These are phyloP conservation scores for Saraca asoca DNA, from an alignment of 331 rosid species.

Conservation along the genomic window DNA sequence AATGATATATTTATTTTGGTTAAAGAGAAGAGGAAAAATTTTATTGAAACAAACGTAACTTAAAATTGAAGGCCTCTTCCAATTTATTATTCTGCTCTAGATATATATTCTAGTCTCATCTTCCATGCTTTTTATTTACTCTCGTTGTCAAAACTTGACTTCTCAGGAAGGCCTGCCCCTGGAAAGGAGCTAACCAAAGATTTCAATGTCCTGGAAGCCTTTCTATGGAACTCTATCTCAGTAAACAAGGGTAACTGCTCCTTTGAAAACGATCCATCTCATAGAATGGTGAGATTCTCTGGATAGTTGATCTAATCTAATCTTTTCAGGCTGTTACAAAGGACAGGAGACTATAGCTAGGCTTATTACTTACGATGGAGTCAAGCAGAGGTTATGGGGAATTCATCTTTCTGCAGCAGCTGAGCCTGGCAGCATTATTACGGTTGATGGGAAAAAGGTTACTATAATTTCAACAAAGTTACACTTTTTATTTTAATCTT, in stretches of 20 bases:
- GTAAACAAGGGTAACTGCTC: constrained; percentile 61
- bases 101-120: constrained; percentile 14
- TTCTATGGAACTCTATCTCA: constrained; percentile 91
- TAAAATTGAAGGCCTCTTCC: too few species aligned
- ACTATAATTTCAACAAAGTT: constrained; percentile 1
- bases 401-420: constrained; percentile 66
- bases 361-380: constrained; percentile 80
- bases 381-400: constrained; percentile 90
- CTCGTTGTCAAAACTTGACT: constrained; percentile 12
- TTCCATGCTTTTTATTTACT: constrained; percentile 16
- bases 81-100: not conserved
- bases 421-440: constrained; percentile 61
- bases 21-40: not conserved
- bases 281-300: constrained; percentile 16
- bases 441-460: constrained; percentile 59
- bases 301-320: constrained; percentile 32
- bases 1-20: not conserved
- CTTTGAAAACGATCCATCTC: constrained; percentile 16
- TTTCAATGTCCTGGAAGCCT: constrained; percentile 87
- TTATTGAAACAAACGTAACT: not conserved
- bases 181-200: constrained; percentile 88
- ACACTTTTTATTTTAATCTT: not conserved
- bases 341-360: constrained; percentile 92
- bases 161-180: constrained; percentile 90
- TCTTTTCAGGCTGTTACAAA: constrained; percentile 65